Percentiles rank a stretch among this genome's conserved stretches.
phyloP scores from a whole-genome alignment of 345 rosid genomes.

The Corchorus capsularis region DNA sequence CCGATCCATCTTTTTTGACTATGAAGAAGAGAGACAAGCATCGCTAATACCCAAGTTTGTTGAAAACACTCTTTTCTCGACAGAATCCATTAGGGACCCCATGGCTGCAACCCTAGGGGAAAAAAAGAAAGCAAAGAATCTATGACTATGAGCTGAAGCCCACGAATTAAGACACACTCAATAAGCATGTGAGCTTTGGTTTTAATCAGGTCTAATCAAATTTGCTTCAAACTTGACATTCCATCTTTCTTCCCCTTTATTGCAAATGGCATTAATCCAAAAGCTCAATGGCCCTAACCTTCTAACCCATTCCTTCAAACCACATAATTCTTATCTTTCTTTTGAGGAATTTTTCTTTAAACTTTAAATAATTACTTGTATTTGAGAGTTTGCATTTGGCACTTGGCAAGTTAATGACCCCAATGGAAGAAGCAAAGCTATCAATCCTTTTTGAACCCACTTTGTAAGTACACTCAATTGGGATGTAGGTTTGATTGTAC shows the following conservation, averaged over 20 bases:
- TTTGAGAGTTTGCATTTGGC: neutral
- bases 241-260: neutral
- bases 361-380: neutral
- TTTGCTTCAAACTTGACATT: neutral
- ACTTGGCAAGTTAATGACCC: neutral
- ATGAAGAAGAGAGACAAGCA: neutral
- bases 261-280: neutral
- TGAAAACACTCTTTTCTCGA: neutral
- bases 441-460: neutral
- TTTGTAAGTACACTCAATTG: neutral
- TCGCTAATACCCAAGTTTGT: neutral
- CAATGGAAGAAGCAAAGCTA: neutral
- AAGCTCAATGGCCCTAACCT: neutral
- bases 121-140: neutral
- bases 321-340: neutral
- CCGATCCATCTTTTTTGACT: neutral
- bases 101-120: neutral
- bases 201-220: neutral
- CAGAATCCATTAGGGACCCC: neutral
- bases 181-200: neutral
- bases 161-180: neutral
- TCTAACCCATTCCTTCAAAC: neutral
- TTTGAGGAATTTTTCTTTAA: neutral
- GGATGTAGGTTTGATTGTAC: neutral
- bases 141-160: neutral